Base-by-base conservation (phyloP, 73 alveolate species). In the Uronychia binucleata region DNA sequence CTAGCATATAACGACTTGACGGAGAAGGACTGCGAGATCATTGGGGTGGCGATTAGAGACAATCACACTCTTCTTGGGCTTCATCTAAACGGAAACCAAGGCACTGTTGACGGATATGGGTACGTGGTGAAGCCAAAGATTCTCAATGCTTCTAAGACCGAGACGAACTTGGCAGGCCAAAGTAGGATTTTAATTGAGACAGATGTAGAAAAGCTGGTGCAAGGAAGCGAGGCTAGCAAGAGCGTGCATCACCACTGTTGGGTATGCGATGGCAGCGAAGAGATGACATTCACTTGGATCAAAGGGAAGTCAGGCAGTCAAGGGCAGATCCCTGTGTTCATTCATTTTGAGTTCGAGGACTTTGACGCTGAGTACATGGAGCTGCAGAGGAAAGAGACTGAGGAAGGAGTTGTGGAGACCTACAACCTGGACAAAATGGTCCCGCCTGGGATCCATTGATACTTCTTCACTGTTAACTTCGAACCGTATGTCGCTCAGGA, bases 141-240 rank as follows among this genome's bases (percentile, higher is more conserved):
- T 58, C 93, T 85, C 58, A 86, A 92, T 91, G 78, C 93, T 86
- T 35, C 79, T 58, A 78, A 58, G 81, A 30, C 93, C 92, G 74
- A 91, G 87, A 77, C 91, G 81, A 35, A 93, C 88, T 27, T 79
- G 77, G 30, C 34, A 82, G 31, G 93, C 81, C 77, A 87, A 86
- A 33, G 58, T 91, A 27, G 93, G 93, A 77, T 91, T 86, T 80
- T 31, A 78, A 33, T 80, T 82, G 82, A 86, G 80, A 26, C 80
- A 87, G 67, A 78, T 77, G 83, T 57, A 8, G 57, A 46, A 75
- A 31, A 83, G 57, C 33, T 83, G 67, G 5, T 19, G 19, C 67
- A 5, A 5, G 19, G 19, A 46, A 46, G 19, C 5, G 5, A 46
- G 67, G n/a, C 67, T 46, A 46, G n/a, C n/a, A 46, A 46, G 19